Percentiles rank a stretch among this genome's conserved stretches.
Conservation (phyloP, 2,329 filamentous ascomycete genomes). For the Fusarium longipes region DNA sequence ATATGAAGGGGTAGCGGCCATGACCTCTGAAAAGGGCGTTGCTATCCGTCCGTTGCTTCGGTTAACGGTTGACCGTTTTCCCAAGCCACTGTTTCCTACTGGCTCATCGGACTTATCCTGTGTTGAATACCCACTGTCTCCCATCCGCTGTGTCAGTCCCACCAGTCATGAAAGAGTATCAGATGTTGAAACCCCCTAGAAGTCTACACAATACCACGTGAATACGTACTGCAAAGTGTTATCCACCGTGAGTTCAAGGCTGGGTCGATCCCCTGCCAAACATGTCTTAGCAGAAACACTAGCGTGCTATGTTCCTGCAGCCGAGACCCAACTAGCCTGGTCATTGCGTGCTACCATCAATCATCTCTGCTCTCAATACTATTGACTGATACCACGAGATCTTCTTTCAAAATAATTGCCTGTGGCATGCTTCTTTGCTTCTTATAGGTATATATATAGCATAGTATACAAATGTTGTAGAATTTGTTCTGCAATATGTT, state of each 20-base stretch:
- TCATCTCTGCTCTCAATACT: conserved; percentile 10
- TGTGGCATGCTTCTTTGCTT: conserved; percentile 11
- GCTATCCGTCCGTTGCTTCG: conserved; percentile 18
- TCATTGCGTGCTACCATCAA: conserved; percentile 21
- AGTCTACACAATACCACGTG: neutral
- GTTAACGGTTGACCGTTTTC: conserved; percentile 18
- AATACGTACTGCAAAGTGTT: neutral
- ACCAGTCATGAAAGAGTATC: conserved; percentile 21
- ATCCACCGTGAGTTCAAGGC: neutral
- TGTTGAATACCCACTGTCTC: conserved; percentile 31
- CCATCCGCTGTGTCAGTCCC: conserved; percentile 15
- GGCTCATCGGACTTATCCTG: conserved; percentile 18
- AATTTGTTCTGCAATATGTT: neutral
- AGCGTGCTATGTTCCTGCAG: conserved; percentile 50
- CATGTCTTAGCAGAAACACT: conserved; percentile 50
- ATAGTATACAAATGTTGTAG: too few species aligned
- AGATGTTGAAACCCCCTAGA: conserved; percentile 8
- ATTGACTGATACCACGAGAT: conserved; percentile 8
- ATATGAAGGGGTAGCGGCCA: conserved; percentile 38
- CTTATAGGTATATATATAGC: neutral
- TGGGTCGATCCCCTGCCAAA: conserved; percentile 16
- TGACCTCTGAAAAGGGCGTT: conserved; percentile 23
- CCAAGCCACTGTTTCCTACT: conserved; percentile 25
- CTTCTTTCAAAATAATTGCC: conserved; percentile 3
- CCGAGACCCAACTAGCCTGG: conserved; percentile 17